Base-by-base conservation (phyloP, 2,329 filamentous ascomycete genomes). In the Paraphoma chrysanthemicola region DNA sequence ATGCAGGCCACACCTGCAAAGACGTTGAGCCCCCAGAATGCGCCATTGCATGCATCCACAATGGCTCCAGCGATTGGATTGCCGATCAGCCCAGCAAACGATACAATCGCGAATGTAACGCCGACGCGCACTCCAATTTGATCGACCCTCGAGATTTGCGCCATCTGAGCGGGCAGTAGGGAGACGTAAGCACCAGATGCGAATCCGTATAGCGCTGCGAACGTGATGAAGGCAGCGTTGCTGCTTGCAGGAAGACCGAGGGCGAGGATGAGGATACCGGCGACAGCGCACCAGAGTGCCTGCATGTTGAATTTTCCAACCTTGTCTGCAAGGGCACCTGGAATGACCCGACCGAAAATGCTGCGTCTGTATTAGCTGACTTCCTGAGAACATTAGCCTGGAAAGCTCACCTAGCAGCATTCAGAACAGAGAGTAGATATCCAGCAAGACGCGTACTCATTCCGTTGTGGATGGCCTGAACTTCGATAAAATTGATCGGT, bases 21-120 rank as follows among this genome's bases (percentile, higher is more conserved):
- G 2, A 91, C 77, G 76, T 90, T 87, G 59, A 91, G 65, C 2
- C 85, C 84, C 16, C 84, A 76, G 60, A 84, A 90, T 7, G 73
- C 72, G 3, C 86, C 87, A 43, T 82, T 30, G 82, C 77, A 83
- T 80, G 85, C 63, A 3, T 77, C 70, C 3, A 86, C 65, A 43
- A 83, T 68, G 0, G 74, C 78, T 3, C 82, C 82, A 48, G 78
- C 80, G 44, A 82, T 72, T 0, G 82, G 82, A 11, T 80, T 79
- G 0, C 81, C 83, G 4, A 84, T 75, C 33, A 87, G 63, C 4
- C 75, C 77, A 0, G 78, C 81, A 31, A 86, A 48, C 0, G 78
- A 76, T 5, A 73, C 69, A 1, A 83, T 44, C 1, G 77, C 78
- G 62, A 84, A 75, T 0, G 79, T 80, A 71, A 84, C 83, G 14